Percentiles rank a stretch among this genome's conserved stretches.
phyloP scores from a whole-genome alignment of 1,139 yeast genomes.

The Meyerozyma sp. region DNA sequence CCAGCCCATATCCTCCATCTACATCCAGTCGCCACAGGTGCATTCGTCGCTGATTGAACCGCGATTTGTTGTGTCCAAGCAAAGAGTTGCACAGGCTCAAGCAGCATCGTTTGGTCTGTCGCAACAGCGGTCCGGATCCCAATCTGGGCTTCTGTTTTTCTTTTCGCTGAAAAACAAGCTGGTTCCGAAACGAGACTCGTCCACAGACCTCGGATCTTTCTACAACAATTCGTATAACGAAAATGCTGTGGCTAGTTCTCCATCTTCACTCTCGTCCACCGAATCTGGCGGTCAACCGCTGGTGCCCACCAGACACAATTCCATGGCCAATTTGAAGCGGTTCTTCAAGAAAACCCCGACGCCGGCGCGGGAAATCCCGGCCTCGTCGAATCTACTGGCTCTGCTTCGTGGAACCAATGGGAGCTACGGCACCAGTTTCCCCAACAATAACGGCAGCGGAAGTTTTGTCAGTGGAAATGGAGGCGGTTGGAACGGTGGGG shows the following conservation, averaged over 20 bases:
- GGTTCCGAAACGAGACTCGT: slow-evolving; percentile 16
- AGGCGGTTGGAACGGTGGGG: slow-evolving; percentile 8
- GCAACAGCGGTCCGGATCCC: slow-evolving; percentile 36
- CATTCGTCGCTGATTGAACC: slow-evolving; percentile 54
- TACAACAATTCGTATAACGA: slow-evolving; percentile 40
- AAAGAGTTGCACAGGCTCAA: slow-evolving; percentile 55
- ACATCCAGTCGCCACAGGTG: slow-evolving; percentile 67
- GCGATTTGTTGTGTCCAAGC: slow-evolving; percentile 68
- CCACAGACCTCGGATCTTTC: slow-evolving; percentile 42
- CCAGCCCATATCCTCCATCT: slow-evolving; percentile 54
- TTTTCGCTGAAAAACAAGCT: slow-evolving; percentile 34
- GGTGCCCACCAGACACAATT: slow-evolving; percentile 48
- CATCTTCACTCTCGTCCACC: slow-evolving; percentile 33
- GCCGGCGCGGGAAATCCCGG: slow-evolving; percentile 22
- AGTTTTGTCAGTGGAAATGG: slow-evolving; percentile 12
- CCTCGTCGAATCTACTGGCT: slow-evolving; percentile 34
- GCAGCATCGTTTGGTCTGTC: slow-evolving; percentile 23
- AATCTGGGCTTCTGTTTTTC: slow-evolving; percentile 47
- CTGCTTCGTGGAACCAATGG: slow-evolving; percentile 27
- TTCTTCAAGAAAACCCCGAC: slow-evolving; percentile 48
- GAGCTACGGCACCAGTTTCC: slow-evolving; percentile 2
- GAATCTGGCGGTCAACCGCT: slow-evolving; percentile 20
- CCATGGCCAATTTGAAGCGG: slow-evolving; percentile 68
- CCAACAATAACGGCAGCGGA: slow-evolving; percentile 7
- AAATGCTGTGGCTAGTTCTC: slow-evolving; percentile 28